These are phyloP conservation scores for Botryotinia convoluta DNA, from an alignment of 2,329 filamentous ascomycete genomes.

Conservation along the genomic window DNA sequence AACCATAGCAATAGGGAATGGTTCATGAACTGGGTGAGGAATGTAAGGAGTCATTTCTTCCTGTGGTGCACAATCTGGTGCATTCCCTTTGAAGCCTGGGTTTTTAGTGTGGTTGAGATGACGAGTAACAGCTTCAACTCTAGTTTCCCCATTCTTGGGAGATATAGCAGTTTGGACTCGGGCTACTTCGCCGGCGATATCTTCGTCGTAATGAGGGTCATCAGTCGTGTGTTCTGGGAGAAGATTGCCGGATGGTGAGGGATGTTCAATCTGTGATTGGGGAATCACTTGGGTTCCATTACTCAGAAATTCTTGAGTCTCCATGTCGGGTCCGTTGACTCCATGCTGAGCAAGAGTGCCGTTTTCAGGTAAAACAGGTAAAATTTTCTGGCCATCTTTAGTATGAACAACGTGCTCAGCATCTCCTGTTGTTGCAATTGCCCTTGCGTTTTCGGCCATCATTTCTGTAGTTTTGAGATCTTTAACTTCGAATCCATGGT, in stretches of 20 bases:
- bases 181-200: conserved; percentile 58
- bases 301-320: conserved; percentile 31
- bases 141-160: conserved; percentile 49
- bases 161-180: conserved; percentile 59
- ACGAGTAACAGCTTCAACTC: conserved; percentile 57
- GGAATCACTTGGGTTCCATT: conserved; percentile 30
- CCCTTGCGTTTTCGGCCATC: conserved; percentile 30
- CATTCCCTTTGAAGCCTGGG: conserved; percentile 48
- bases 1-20: conserved; percentile 70
- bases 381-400: conserved; percentile 9
- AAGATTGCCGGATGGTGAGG: conserved; percentile 22
- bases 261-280: conserved; percentile 31
- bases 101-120: conserved; percentile 64
- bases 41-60: conserved; percentile 67
- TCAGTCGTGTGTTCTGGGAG: conserved; percentile 57
- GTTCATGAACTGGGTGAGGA: conserved; percentile 49
- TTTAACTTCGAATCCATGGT: conserved; percentile 25
- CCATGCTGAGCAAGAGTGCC: not conserved
- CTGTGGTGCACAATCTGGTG: conserved; percentile 51
- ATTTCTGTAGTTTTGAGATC: conserved; percentile 24
- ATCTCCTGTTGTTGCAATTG: conserved; percentile 30
- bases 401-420: conserved; percentile 30
- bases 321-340: conserved; percentile 25
- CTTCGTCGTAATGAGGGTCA: conserved; percentile 61
- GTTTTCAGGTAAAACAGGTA: not conserved